phyloP scores from a whole-genome alignment of 23 red algal genomes.

The Agarophyton chilense region DNA sequence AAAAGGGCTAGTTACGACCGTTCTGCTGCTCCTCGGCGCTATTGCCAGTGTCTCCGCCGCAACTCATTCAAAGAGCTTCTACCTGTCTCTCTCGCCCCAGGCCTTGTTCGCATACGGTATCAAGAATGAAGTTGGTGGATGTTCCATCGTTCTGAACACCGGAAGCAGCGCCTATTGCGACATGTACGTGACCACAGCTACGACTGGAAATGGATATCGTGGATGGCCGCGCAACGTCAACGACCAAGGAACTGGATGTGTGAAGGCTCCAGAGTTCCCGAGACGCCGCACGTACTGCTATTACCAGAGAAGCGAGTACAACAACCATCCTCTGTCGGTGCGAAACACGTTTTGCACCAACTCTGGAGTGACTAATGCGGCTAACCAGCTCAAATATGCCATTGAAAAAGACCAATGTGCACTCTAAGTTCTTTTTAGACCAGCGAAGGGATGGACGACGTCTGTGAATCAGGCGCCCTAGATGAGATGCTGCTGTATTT shows the following conservation, averaged over 20 bases:
- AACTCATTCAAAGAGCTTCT: not conserved
- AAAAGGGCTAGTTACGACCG: too few species aligned
- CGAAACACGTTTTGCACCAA: constrained; percentile 1
- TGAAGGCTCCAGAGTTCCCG: constrained; percentile 13
- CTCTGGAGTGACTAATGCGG: constrained; percentile 9
- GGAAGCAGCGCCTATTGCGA: constrained; percentile 12
- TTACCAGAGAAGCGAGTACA: not conserved
- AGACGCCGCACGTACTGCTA: constrained; percentile 3
- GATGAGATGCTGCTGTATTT: too few species aligned
- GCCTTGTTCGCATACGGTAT: constrained; percentile 1
- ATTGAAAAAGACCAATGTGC: constrained; percentile 10
- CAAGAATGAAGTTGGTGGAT: not conserved
- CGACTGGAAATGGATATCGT: not conserved
- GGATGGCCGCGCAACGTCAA: constrained; percentile 16
- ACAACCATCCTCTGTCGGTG: not conserved
- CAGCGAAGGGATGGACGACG: too few species aligned
- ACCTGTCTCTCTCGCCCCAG: not conserved
- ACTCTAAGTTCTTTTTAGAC: too few species aligned
- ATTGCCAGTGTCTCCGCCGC: not conserved
- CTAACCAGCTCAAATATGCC: not conserved
- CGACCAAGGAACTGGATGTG: not conserved
- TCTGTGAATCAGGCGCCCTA: too few species aligned
- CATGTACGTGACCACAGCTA: not conserved
- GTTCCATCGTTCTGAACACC: not conserved
- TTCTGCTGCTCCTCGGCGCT: not conserved